Evolutionary conservation across 768 basidiomycete species (phyloP).

Genomic region (Cyathus striatus): DNA sequence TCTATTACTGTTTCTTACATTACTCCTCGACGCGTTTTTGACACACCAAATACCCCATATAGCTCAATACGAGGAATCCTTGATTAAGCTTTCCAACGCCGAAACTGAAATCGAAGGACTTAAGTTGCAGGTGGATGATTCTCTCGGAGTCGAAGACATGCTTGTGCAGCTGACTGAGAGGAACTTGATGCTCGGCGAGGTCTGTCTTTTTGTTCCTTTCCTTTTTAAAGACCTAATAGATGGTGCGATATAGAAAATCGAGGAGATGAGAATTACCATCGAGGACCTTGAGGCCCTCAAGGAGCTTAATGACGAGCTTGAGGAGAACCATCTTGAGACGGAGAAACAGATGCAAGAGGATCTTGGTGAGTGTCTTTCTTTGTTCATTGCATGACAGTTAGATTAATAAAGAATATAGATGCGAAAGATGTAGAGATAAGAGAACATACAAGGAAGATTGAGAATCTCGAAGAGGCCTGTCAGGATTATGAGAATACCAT

Average conservation of each 20-base stretch:
- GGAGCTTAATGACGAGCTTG: slow-evolving; percentile 94
- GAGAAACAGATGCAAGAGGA: slow-evolving; percentile 90
- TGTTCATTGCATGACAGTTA: not conserved
- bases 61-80: slow-evolving; percentile 78
- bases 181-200: slow-evolving; percentile 89
- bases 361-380: slow-evolving; percentile 51
- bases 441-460: slow-evolving; percentile 61
- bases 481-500: slow-evolving; percentile 88
- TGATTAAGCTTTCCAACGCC: slow-evolving; percentile 81
- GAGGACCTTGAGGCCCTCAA: slow-evolving; percentile 95
- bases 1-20: not conserved
- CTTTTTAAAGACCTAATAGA: not conserved
- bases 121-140: slow-evolving; percentile 91
- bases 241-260: slow-evolving; percentile 70
- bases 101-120: slow-evolving; percentile 92
- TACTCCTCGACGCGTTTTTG: not conserved
- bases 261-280: slow-evolving; percentile 93
- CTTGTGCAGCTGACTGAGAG: slow-evolving; percentile 92
- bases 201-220: slow-evolving; percentile 20
- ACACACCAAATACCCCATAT: slow-evolving; percentile 6
- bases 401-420: slow-evolving; percentile 31
- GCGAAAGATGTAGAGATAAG: slow-evolving; percentile 66
- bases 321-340: slow-evolving; percentile 92
- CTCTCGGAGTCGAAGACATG: slow-evolving; percentile 93
- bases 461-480: slow-evolving; percentile 70